Evolutionary conservation across 306 rosid species (phyloP).

Genomic region (Aeschynomene evenia): DNA sequence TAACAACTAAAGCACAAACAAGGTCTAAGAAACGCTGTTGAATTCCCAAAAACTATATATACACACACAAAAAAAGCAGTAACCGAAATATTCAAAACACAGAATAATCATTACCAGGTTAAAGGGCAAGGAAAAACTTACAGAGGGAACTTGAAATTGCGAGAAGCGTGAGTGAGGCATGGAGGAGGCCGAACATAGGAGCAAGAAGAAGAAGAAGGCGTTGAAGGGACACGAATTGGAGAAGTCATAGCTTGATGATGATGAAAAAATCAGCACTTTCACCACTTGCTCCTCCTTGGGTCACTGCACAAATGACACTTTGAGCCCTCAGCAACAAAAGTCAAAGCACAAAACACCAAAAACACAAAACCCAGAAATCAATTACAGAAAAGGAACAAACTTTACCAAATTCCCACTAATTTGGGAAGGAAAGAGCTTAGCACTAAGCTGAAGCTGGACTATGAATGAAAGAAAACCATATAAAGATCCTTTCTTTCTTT

Average conservation of each 20-base stretch:
- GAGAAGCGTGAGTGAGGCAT: constrained; percentile 49
- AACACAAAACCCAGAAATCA: constrained; percentile 28
- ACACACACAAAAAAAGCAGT: not conserved
- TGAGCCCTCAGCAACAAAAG: constrained; percentile 21
- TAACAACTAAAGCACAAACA: constrained; percentile 12
- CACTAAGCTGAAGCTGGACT: constrained; percentile 15
- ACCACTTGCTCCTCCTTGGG: constrained; percentile 22
- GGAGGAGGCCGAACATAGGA: constrained; percentile 51
- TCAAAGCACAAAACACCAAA: constrained; percentile 21
- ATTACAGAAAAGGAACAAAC: constrained; percentile 19
- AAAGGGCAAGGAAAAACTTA: constrained; percentile 32
- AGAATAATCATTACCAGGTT: not conserved
- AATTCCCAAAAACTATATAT: not conserved
- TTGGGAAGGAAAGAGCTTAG: constrained; percentile 14
- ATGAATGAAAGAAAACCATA: constrained; percentile 18
- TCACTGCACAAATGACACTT: constrained; percentile 15
- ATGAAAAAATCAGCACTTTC: constrained; percentile 8
- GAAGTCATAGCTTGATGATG: constrained; percentile 44
- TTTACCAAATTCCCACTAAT: constrained; percentile 31
- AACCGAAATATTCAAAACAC: not conserved
- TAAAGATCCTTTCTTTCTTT: not conserved
- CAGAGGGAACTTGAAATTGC: constrained; percentile 57
- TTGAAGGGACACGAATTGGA: constrained; percentile 44
- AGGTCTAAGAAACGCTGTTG: not conserved
- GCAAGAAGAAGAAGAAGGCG: constrained; percentile 55